phyloP scores from a whole-genome alignment of 116 monocot species.

The Iris pallida region DNA sequence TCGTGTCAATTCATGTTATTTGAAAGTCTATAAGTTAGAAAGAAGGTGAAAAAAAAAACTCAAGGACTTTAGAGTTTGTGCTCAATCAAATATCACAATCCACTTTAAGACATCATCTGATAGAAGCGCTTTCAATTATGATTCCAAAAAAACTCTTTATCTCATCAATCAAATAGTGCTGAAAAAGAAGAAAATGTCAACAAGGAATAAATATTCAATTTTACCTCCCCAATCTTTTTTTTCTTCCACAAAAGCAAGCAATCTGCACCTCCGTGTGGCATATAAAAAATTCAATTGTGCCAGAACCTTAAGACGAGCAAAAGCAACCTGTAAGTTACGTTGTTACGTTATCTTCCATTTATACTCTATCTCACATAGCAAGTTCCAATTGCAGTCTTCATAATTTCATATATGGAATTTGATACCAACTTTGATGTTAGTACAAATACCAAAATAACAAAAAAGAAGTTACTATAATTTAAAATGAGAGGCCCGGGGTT shows the following conservation, averaged over 20 bases:
- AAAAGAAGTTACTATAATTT: too few relatives aligned
- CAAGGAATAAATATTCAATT: background rate
- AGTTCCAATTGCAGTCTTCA: too few relatives aligned
- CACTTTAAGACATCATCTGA: background rate
- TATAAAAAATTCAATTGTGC: conserved; percentile 78
- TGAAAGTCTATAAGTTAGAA: background rate
- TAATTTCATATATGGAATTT: too few relatives aligned
- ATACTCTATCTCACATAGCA: too few relatives aligned
- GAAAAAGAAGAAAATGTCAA: background rate
- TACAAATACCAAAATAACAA: too few relatives aligned
- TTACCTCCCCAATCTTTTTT: conserved; percentile 87
- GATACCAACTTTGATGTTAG: too few relatives aligned
- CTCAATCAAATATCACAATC: too few relatives aligned
- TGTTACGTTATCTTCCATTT: too few relatives aligned
- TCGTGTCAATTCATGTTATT: too few relatives aligned
- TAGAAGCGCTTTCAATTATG: background rate
- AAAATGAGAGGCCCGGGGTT: too few relatives aligned
- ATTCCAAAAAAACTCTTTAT: too few relatives aligned
- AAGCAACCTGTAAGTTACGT: too few relatives aligned
- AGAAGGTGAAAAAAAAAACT: background rate
- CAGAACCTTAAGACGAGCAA: conserved; percentile 44
- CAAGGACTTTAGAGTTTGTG: background rate
- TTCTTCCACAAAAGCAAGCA: conserved; percentile 84
- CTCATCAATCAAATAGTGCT: background rate
- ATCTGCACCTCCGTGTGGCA: conserved; percentile 83